phyloP scores from a whole-genome alignment of 2,329 filamentous ascomycete species.

The Ambrosiella beaveri region DNA sequence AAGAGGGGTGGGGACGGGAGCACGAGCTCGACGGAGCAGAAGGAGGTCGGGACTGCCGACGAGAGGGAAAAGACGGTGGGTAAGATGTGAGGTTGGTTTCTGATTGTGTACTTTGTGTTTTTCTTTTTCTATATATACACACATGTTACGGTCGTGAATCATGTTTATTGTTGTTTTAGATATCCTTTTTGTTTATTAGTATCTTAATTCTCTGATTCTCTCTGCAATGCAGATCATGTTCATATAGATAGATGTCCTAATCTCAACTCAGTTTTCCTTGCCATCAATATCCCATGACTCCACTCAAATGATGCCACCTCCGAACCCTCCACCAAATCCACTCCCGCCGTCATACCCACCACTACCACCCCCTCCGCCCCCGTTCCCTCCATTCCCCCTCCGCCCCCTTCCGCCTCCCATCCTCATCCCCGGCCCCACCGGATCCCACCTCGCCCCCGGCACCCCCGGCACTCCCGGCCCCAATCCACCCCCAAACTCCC shows the following conservation, averaged over 20 bases:
- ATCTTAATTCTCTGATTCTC: background rate
- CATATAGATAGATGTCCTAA: background rate
- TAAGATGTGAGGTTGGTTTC: background rate
- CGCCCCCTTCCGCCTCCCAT: slow-evolving; percentile 20
- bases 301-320: slow-evolving; percentile 17
- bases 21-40: background rate
- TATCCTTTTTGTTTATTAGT: background rate
- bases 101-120: background rate
- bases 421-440: slow-evolving; percentile 44
- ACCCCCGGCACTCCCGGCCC: slow-evolving; percentile 45
- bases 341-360: slow-evolving; percentile 19
- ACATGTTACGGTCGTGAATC: background rate
- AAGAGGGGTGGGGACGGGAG: background rate
- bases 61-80: slow-evolving; percentile 8
- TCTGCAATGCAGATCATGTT: background rate
- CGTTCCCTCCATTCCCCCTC: slow-evolving; percentile 18
- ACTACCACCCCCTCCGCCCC: slow-evolving; percentile 16
- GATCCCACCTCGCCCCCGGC: slow-evolving; percentile 83
- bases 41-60: background rate
- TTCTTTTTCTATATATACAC: background rate
- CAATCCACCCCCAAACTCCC: slow-evolving; percentile 47
- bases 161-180: background rate
- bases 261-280: background rate
- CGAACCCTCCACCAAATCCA: slow-evolving; percentile 16
- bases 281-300: background rate